Evolutionary conservation across 257 asterid genomes (phyloP), one percentile per base, ranked within the genome.

Genomic region (Solanum medicagineum): DNA sequence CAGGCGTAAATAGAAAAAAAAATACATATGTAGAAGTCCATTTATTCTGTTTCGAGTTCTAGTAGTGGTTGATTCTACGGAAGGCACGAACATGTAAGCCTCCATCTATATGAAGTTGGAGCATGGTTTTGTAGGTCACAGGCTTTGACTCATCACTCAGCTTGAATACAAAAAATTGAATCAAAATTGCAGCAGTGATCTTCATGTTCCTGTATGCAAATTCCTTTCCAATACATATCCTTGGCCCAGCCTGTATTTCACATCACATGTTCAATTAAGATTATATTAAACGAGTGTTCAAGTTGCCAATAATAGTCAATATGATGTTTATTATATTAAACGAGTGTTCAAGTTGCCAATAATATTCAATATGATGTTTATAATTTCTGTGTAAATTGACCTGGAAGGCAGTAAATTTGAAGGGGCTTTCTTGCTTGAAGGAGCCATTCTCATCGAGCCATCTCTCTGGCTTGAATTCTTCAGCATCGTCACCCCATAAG

Each of bases 121-220:
- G 86, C 94, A 91, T 91, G 6, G 91, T 91, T 73, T 90, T 90
- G 84, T 93, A 92, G n/a, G 85, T 92, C 4, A 90, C 94, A n/a
- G 71, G 73, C 75, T 87, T 89, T 7, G 16, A 29, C 14, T 90
- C 93, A 81, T 93, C 95, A 42, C 79, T 63, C 83, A 91, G 45
- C 84, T 88, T 90, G 87, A 92, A 92, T 57, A 80, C 80, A 45
- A 93, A 93, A 88, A 88, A 90, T n/a, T 89, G 57, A 77, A 91
- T 24, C 29, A 92, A 36, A 75, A 91, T 89, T 17, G 94, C 92
- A 63, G 91, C 86, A 79, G 89, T 86, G 83, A 89, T 90, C 92
- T 92, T 93, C 97, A 92, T 93, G 77, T 92, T 94, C 89, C 91
- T 84, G 77, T 93, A 91, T 40, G 94, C 96, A 90, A 91, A 93